These are phyloP conservation scores for Aquanectria penicillioides DNA, from an alignment of 2,329 filamentous ascomycete genomes.

Conservation along the genomic window DNA sequence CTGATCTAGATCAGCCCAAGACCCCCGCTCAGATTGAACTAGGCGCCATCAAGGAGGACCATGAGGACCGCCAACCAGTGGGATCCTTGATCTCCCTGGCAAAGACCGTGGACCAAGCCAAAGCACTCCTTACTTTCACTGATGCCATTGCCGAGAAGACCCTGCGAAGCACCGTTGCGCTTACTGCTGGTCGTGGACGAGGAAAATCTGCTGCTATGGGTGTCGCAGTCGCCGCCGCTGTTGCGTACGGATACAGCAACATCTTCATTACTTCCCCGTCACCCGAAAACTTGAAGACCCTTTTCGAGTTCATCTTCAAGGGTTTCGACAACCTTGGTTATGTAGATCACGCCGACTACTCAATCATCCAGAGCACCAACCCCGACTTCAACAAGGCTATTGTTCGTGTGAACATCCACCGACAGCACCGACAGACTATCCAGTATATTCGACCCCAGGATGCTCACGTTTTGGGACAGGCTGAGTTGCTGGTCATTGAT, in stretches of 20 bases:
- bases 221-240: conserved; percentile 90
- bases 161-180: conserved; percentile 87
- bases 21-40: conserved; percentile 80
- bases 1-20: conserved; percentile 77
- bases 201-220: conserved; percentile 97
- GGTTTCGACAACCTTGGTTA: conserved; percentile 96
- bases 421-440: conserved; percentile 95
- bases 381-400: conserved; percentile 99
- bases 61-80: conserved; percentile 86
- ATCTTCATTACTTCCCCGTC: conserved; percentile 99
- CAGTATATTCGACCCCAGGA: conserved; percentile 99
- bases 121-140: conserved; percentile 95
- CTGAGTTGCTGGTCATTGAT: conserved; percentile 94
- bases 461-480: conserved; percentile 92
- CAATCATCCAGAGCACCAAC: conserved; percentile 97
- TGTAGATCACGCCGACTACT: conserved; percentile 95
- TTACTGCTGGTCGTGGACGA: conserved; percentile 93
- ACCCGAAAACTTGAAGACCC: conserved; percentile 96
- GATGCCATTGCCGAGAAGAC: conserved; percentile 98
- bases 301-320: conserved; percentile 99
- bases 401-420: conserved; percentile 94
- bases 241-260: conserved; percentile 97
- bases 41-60: conserved; percentile 84
- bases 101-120: conserved; percentile 93
- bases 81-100: conserved; percentile 86